Base-by-base conservation (phyloP, 257 asterid genomes). In the Nicotiana tabacum region DNA sequence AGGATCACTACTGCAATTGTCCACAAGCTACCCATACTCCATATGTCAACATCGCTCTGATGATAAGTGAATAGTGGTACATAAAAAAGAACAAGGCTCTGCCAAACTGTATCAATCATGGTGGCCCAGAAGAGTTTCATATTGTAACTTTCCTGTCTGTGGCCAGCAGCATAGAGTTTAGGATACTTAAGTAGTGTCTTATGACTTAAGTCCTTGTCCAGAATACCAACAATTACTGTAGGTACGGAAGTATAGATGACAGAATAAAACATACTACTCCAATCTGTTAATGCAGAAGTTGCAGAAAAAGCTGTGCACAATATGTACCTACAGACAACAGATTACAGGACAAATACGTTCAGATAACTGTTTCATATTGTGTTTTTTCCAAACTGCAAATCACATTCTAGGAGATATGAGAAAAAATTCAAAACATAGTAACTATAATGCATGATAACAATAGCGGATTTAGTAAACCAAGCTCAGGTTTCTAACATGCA, bases 21-120 rank as follows among this genome's bases (percentile, higher is more conserved):
- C 99, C 99, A 96, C 88, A 96, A 90, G 92, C 97, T 94, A 83
- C 99, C 98, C 89, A 96, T 88, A 82, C 99, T 96, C 99, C 98
- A 96, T 82, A 94, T 92, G 90, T 96, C 99, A 72, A 96, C 88
- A 5, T 91, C 91, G 90, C 98, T 93, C 82, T 93, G 95, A 83
- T 82, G 84, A 86, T 92, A 94, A 77, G 85, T 88, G 86, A 87
- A 92, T 66, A 92, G 69, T 61, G 99, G 99, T 46, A 96, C 87
- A 83, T 89, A 96, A 86, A 94, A 96, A 83, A 96, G 95, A 82
- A 93, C 98, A 83, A 94, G 97, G 83, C 99, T 96, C 91, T 96
- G 98, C 99, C 99, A 96, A 37, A 96, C 88, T 0, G 94, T 96
- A 90, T 96, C 99, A 8, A 87, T 74, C 99, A 96, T 96, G 61